These are phyloP conservation scores for Aquilaria yunnanensis DNA, from an alignment of 345 rosid genomes.

Conservation along the genomic window DNA sequence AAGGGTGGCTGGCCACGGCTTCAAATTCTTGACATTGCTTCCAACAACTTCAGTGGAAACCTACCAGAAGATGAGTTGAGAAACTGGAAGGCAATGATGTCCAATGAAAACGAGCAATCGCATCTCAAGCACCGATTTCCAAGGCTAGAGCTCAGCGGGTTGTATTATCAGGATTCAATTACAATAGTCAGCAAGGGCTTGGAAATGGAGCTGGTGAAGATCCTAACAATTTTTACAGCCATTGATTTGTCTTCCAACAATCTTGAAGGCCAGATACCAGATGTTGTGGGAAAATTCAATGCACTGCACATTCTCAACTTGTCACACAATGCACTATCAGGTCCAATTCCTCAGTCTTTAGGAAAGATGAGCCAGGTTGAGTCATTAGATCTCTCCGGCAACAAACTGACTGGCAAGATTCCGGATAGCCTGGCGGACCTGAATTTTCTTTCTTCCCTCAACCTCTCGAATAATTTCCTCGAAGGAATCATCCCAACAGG, in stretches of 20 bases:
- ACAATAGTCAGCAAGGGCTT: conserved; percentile 40
- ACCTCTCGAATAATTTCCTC: conserved; percentile 29
- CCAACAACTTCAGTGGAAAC: conserved; percentile 20
- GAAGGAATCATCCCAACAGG: conserved; percentile 19
- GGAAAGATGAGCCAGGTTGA: conserved; percentile 21
- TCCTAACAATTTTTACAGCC: conserved; percentile 33
- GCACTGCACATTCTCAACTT: conserved; percentile 23
- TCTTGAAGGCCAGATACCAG: conserved; percentile 26
- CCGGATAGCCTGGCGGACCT: conserved; percentile 21
- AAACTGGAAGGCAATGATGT: conserved; percentile 34
- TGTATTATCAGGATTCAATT: conserved; percentile 31
- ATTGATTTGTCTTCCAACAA: conserved; percentile 30
- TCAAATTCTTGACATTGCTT: conserved; percentile 36
- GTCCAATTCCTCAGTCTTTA: conserved; percentile 18
- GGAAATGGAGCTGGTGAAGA: conserved; percentile 30
- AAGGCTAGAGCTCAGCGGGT: background rate
- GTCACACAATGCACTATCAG: conserved; percentile 25
- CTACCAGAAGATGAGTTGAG: conserved; percentile 8
- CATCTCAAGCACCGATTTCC: conserved; percentile 11
- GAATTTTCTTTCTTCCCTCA: conserved; percentile 22
- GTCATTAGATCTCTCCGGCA: conserved; percentile 33
- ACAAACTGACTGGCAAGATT: conserved; percentile 16
- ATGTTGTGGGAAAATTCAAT: conserved; percentile 11
- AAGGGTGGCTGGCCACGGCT: conserved; percentile 13
- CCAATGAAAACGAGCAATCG: conserved; percentile 1